Conservation (phyloP, 1,139 yeast species). For the Saccharomyces hybrid region DNA sequence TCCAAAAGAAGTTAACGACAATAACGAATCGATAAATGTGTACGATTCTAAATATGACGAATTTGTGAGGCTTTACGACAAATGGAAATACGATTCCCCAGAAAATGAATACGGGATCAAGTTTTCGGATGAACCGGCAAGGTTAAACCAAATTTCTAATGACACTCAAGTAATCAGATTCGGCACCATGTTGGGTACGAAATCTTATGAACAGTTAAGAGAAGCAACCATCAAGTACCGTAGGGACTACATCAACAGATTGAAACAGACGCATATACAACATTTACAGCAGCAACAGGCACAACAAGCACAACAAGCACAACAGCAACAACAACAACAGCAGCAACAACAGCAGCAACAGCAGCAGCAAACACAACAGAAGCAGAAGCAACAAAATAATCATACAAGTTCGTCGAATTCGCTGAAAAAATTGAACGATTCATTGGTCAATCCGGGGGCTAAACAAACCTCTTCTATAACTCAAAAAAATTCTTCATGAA, state of each 20-base stretch:
- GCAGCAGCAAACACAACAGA: slow-evolving; percentile 2
- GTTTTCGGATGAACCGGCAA: slow-evolving; percentile 55
- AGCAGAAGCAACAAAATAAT: slow-evolving; percentile 5
- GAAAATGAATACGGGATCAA: slow-evolving; percentile 46
- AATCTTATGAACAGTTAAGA: slow-evolving; percentile 66
- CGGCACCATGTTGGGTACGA: slow-evolving; percentile 83
- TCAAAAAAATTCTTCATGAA: neutral
- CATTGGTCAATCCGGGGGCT: neutral
- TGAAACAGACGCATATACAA: slow-evolving; percentile 32
- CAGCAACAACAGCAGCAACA: no score
- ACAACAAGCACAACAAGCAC: no score
- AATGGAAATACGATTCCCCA: slow-evolving; percentile 74
- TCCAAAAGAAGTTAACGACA: slow-evolving; percentile 11
- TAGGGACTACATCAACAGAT: slow-evolving; percentile 42
- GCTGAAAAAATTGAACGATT: neutral
- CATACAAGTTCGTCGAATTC: slow-evolving; percentile 4
- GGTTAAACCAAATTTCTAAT: slow-evolving; percentile 72
- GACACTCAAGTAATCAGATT: slow-evolving; percentile 86
- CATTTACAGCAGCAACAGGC: slow-evolving; percentile 27
- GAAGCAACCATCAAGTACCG: slow-evolving; percentile 44
- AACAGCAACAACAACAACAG: no score
- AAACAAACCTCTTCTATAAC: neutral
- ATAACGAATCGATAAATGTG: slow-evolving; percentile 34
- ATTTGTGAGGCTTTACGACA: slow-evolving; percentile 52
- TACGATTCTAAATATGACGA: slow-evolving; percentile 51